Evolutionary conservation across 352 stramenopile genomes (phyloP).

Genomic region (Pythium insidiosum): DNA sequence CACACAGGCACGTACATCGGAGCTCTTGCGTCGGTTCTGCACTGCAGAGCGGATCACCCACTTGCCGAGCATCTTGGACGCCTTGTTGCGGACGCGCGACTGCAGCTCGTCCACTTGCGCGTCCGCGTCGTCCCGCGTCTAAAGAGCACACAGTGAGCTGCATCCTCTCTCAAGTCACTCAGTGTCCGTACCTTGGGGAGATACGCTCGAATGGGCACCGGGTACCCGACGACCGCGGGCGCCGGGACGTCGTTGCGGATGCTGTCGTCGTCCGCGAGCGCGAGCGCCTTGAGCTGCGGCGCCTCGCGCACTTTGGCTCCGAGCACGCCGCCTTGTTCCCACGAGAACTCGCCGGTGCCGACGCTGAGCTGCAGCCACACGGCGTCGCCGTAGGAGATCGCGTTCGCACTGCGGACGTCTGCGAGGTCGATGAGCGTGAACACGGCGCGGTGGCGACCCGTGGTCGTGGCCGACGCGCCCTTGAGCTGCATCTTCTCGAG

Average conservation of each 20-base stretch:
- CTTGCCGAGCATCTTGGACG: constrained; percentile 62
- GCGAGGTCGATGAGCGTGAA: constrained; percentile 64
- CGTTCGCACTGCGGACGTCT: constrained; percentile 53
- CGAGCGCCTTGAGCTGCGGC: constrained; percentile 56
- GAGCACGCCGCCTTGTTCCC: constrained; percentile 67
- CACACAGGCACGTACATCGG: constrained; percentile 31
- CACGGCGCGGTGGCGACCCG: constrained; percentile 45
- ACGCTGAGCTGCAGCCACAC: constrained; percentile 72
- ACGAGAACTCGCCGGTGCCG: constrained; percentile 50
- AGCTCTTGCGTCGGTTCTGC: constrained; percentile 22
- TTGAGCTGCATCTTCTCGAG: constrained; percentile 47
- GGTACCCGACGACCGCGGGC: constrained; percentile 39
- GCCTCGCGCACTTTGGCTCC: constrained; percentile 69
- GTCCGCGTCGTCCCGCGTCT: constrained; percentile 64
- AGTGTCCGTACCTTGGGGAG: constrained; percentile 46
- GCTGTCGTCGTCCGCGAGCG: constrained; percentile 27
- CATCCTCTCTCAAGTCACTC: neutral
- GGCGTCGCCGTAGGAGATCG: constrained; percentile 66
- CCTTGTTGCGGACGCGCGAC: constrained; percentile 70
- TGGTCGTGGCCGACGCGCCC: constrained; percentile 1
- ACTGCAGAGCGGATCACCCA: constrained; percentile 71
- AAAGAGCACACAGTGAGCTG: neutral
- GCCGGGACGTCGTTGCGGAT: constrained; percentile 42
- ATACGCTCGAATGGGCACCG: constrained; percentile 54
- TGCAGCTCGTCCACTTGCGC: constrained; percentile 75